Evolutionary conservation across 768 basidiomycete species (phyloP).

Genomic region (Lepiota venenata): DNA sequence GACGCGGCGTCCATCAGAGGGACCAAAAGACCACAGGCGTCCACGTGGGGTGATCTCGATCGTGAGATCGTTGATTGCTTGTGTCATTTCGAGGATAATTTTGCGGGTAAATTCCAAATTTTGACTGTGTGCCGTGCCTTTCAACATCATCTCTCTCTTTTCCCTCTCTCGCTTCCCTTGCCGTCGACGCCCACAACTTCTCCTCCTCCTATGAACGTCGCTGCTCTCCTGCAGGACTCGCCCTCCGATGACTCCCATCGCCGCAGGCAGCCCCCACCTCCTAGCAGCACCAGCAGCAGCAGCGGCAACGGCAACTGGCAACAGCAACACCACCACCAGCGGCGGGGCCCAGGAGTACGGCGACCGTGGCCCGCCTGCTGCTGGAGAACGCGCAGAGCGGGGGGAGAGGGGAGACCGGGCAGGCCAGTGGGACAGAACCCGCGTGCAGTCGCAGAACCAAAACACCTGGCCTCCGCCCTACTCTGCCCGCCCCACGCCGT

Average conservation of each 20-base stretch:
- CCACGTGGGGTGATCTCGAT: slow-evolving; percentile 17
- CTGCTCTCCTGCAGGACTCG: slow-evolving; percentile 16
- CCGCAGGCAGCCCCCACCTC: slow-evolving; percentile 7
- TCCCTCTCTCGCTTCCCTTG: slow-evolving; percentile 3
- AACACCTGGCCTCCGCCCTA: slow-evolving; percentile 7
- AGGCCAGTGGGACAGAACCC: slow-evolving; percentile 9
- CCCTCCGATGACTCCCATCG: slow-evolving; percentile 14
- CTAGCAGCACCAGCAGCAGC: background rate
- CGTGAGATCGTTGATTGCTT: slow-evolving; percentile 18
- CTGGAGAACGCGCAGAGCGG: slow-evolving; percentile 5
- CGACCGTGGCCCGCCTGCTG: slow-evolving; percentile 1
- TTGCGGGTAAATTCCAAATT: slow-evolving; percentile 15
- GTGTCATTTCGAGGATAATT: slow-evolving; percentile 15
- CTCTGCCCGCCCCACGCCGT: background rate
- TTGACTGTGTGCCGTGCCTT: slow-evolving; percentile 15
- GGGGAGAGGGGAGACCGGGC: background rate
- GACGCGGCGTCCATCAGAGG: too few relatives aligned
- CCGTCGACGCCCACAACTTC: slow-evolving; percentile 5
- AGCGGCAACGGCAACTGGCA: background rate
- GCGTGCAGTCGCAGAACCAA: slow-evolving; percentile 10
- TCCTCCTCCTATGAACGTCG: slow-evolving; percentile 16
- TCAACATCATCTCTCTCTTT: background rate
- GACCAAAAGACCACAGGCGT: background rate
- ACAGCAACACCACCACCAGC: background rate
- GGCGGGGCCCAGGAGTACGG: background rate